Evolutionary conservation across 2,329 filamentous ascomycete genomes (phyloP), one percentile per base, ranked within the genome.

Genomic region (Fusarium hainanense): DNA sequence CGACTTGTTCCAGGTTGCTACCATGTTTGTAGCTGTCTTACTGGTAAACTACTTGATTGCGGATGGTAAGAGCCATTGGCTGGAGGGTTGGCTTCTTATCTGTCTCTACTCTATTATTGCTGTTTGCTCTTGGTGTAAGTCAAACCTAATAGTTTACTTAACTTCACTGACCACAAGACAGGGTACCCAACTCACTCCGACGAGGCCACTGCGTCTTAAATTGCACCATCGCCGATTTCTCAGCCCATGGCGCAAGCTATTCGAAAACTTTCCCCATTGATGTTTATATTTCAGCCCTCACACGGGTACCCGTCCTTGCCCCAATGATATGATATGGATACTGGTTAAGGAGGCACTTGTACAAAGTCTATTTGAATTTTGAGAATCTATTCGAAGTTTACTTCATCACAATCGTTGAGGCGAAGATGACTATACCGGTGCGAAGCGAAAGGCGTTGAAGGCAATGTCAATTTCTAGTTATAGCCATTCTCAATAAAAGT

Each of bases 1-100:
- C 77, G 93, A 97, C 76, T 90, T 90, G 1, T 98, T 98, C 83
- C 93, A 97, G 81, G 90, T 97, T 16, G 91, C 94, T 23, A 90
- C 92, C 42, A 82, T 97, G 42, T 97, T 97, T 72, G 92, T 96
- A 14, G 90, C 93, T 3, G 92, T 93, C 0, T 88, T 97, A 43
- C 85, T 97, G 34, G 92, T 94, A 61, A 97, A 97, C 77, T 97
- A 97, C 77, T 81, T 97, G 44, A 93, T 97, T 50, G 85, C 90
- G 21, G 93, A 97, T 73, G 93, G 93, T 30, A 89, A 93, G 77
- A 94, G 90, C 67, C 93, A 95, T 73, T 96, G 93, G 82, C 85
- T 95, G 0, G 93, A 96, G 79, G 93, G 93, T 4, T 88, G 89
- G 64, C 81, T 95, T 61, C 79, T 96, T 34, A 91, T 94, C 54